A percentile compares a stretch with the other conserved stretches of the same genome.
phyloP scores from a whole-genome alignment of 345 rosid genomes.

The Euphorbia tirucalli region DNA sequence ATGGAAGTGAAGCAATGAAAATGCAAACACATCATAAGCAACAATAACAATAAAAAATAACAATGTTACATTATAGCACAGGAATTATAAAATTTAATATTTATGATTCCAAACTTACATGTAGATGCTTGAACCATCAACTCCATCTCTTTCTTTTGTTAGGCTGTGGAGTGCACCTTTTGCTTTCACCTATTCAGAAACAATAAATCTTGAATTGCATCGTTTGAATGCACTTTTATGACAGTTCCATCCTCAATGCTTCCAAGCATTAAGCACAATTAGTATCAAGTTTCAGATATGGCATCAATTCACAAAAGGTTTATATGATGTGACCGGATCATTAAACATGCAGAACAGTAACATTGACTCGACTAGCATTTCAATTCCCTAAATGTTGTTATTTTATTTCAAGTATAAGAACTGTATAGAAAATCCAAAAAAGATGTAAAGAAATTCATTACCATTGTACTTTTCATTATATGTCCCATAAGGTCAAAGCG shows the following conservation, averaged over 20 bases:
- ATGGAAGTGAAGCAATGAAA: not conserved
- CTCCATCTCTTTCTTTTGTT: slow-evolving; percentile 68
- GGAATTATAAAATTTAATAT: slow-evolving; percentile 1
- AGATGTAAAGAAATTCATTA: slow-evolving; percentile 29
- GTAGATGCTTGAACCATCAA: slow-evolving; percentile 77
- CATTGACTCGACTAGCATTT: slow-evolving; percentile 1
- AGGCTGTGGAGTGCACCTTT: slow-evolving; percentile 58
- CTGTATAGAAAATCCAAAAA: slow-evolving; percentile 8
- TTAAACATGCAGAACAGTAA: slow-evolving; percentile 5
- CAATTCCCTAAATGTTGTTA: not conserved
- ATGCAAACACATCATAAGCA: slow-evolving; percentile 6
- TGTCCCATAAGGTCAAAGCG: slow-evolving; percentile 99
- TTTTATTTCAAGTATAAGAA: not conserved
- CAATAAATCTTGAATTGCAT: slow-evolving; percentile 14
- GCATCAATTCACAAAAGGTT: not conserved
- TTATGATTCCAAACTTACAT: slow-evolving; percentile 45
- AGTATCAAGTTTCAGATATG: not conserved
- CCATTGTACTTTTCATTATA: slow-evolving; percentile 88
- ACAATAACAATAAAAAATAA: not conserved
- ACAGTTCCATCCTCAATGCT: not conserved
- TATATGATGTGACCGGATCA: not conserved
- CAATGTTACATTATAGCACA: not conserved
- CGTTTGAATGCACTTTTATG: not conserved
- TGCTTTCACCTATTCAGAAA: slow-evolving; percentile 59
- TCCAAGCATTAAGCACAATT: slow-evolving; percentile 4